Evolutionary conservation across 2,329 filamentous ascomycete genomes (phyloP), one percentile per base, ranked within the genome.

Genomic region (Botryosphaeria agaves): DNA sequence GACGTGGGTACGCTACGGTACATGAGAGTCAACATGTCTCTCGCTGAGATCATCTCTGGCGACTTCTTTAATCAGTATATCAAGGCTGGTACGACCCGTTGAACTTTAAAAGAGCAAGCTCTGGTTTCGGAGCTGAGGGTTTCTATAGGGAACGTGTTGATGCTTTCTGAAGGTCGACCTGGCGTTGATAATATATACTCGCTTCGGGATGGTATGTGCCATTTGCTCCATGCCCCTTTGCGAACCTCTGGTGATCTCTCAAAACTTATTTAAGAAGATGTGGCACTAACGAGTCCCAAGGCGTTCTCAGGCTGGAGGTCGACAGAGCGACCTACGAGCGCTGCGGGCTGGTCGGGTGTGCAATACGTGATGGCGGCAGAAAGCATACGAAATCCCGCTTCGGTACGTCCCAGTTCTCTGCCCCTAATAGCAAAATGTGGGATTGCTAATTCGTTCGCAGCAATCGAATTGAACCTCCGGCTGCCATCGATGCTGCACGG

Each of bases 1-100:
- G 52, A 55, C 20, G 38, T 53, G 15, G 41, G 42, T n/a, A 48
- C 41, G 7, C 43, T 57, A 9, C 52, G 55, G 28, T 91, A 81
- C 59, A 68, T 69, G 18, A 67, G 70, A 35, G 71, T 92, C 2
- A 68, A 71, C 40, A 74, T 92, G 66, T 69, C 71, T 3, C 62
- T 93, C 7, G 65, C 64, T 6, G 72, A 82, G 34, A 47, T 95
- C 4, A 49, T 95, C 1, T 64, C 77, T 19, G 69, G 71, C 1
- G 68, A 74, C 0, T 92, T 94, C 43, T 84, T 93, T 44, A 76
- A 69, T n/a, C 62, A 73, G 26, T 85, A 91, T 47, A 75, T 95
- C 40, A 92, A 92, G 51, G 66, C 65, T 35, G 79, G 80, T 80
- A n/a, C n/a, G n/a, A n/a, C n/a, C n/a, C n/a, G n/a, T n/a, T n/a